Evolutionary conservation across 441 rosid species (phyloP).

Genomic region (Erysimum cheiri): DNA sequence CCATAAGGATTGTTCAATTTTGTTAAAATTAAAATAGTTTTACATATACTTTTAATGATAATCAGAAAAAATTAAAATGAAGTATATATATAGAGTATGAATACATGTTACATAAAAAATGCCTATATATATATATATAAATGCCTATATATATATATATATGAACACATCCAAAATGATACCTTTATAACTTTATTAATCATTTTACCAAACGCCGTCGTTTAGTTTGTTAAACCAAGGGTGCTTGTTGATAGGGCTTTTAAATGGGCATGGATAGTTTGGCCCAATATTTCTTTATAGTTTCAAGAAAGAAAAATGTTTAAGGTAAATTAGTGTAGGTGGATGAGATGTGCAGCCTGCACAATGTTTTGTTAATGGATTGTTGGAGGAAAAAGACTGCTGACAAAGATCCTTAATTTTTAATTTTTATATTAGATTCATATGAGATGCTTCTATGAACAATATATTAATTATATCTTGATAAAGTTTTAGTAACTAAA

Average conservation of each 20-base stretch:
- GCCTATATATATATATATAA: background rate
- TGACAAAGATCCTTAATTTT: conserved; percentile 11
- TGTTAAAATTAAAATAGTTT: too few species aligned
- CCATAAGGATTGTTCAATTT: too few species aligned
- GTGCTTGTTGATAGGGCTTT: background rate
- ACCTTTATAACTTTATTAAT: background rate
- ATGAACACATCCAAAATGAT: background rate
- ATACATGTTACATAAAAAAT: background rate
- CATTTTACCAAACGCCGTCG: background rate
- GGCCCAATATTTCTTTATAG: background rate
- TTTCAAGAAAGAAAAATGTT: conserved; percentile 1
- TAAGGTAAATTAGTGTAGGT: conserved; percentile 17
- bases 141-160: too few species aligned
- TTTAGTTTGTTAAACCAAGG: background rate
- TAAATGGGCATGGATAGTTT: background rate
- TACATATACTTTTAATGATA: background rate
- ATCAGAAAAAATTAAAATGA: background rate
- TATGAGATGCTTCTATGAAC: conserved; percentile 29
- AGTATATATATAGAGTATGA: background rate
- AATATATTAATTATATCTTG: background rate
- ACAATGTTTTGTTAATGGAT: conserved; percentile 23
- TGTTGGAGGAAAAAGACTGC: conserved; percentile 8
- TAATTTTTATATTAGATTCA: background rate
- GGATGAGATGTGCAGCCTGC: conserved; percentile 27
- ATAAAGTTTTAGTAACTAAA: background rate